Evolutionary conservation across 306 rosid species (phyloP).

Genomic region (Spatholobus suberectus): DNA sequence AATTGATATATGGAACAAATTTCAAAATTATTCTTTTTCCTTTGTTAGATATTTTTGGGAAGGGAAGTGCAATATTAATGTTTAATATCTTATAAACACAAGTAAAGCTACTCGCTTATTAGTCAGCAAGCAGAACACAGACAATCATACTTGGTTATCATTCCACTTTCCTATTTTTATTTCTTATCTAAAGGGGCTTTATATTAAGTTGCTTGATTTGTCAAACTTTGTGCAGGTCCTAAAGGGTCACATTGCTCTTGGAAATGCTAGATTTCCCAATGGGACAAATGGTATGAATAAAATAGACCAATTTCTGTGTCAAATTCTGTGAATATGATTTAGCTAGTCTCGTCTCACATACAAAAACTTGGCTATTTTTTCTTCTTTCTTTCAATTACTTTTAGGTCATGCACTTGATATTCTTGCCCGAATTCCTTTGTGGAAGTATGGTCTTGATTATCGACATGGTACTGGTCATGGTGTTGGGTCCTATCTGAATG

Average conservation of each 20-base stretch:
- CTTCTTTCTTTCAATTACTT: constrained; percentile 1
- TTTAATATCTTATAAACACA: not conserved
- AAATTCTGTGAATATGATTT: constrained; percentile 23
- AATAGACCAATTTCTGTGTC: constrained; percentile 19
- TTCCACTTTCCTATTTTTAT: not conserved
- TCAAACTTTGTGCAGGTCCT: constrained; percentile 72
- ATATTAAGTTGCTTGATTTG: constrained; percentile 38
- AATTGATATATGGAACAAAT: not conserved
- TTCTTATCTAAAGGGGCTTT: not conserved
- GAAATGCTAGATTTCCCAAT: constrained; percentile 93
- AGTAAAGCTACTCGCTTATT: constrained; percentile 5
- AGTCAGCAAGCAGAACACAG: not conserved
- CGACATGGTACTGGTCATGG: constrained; percentile 99
- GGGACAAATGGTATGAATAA: constrained; percentile 81
- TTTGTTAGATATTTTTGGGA: not conserved
- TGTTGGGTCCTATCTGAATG: constrained; percentile 94
- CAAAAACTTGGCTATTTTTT: constrained; percentile 15
- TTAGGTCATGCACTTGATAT: constrained; percentile 85
- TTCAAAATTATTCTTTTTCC: constrained; percentile 7
- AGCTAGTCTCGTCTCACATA: constrained; percentile 10
- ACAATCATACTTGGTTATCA: not conserved
- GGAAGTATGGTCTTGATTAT: constrained; percentile 97
- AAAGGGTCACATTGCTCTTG: constrained; percentile 92
- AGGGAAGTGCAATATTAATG: not conserved
- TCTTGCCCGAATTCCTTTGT: constrained; percentile 94